These are phyloP conservation scores for Cerioporus squamosus DNA, from an alignment of 1,284 basidiomycete genomes.

Conservation along the genomic window DNA sequence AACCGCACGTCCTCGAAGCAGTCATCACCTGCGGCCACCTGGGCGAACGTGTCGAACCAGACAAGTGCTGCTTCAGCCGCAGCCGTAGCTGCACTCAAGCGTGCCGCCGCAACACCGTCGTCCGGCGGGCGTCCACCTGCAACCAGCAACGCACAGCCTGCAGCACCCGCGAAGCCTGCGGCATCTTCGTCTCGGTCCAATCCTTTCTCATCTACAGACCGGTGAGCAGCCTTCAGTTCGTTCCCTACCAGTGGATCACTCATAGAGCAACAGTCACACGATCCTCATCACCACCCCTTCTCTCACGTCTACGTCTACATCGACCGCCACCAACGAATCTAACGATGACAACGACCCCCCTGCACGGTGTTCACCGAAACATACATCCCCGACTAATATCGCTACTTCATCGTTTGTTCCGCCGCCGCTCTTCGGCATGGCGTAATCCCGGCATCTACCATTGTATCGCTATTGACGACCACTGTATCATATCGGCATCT, in stretches of 20 bases:
- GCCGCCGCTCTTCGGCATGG: constrained; percentile 63
- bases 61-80: constrained; percentile 44
- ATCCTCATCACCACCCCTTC: constrained; percentile 28
- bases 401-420: constrained; percentile 60
- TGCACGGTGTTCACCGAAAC: constrained; percentile 32
- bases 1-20: constrained; percentile 17
- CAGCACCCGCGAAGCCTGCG: constrained; percentile 15
- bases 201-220: constrained; percentile 69
- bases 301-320: constrained; percentile 27
- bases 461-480: constrained; percentile 24
- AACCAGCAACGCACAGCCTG: constrained; percentile 8
- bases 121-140: constrained; percentile 9
- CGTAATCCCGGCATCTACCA: constrained; percentile 43
- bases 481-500: constrained; percentile 12
- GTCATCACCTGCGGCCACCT: constrained; percentile 14
- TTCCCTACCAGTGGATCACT: constrained; percentile 57
- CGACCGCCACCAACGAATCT: constrained; percentile 13
- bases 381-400: constrained; percentile 11
- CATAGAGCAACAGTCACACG: constrained; percentile 58
- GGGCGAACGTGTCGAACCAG: constrained; percentile 25
- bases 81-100: constrained; percentile 50
- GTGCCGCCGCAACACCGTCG: constrained; percentile 31
- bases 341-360: constrained; percentile 24
- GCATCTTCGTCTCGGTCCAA: constrained; percentile 37
- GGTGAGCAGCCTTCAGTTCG: constrained; percentile 53